A percentile compares a stretch with the other conserved stretches of the same genome.
Conservation (phyloP, 176 grass and related monocot species). For the Puya raimondii region DNA sequence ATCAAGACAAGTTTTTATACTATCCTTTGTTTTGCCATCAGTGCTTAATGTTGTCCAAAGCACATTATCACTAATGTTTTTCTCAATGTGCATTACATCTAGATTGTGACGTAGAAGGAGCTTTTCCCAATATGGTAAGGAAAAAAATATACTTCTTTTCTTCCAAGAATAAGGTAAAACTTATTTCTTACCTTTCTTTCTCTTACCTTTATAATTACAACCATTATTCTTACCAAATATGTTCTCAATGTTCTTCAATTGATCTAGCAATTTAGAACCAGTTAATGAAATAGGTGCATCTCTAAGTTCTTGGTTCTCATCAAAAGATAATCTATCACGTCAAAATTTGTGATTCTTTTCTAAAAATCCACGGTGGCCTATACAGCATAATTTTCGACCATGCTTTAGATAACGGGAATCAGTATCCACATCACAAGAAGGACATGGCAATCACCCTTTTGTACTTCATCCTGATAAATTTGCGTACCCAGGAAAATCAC, state of each 20-base stretch:
- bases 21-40: too few species aligned
- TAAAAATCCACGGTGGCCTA: constrained; percentile 19
- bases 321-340: constrained; percentile 8
- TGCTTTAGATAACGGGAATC: background rate
- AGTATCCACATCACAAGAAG: background rate
- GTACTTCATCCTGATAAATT: constrained; percentile 19
- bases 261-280: too few species aligned
- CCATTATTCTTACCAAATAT: too few species aligned
- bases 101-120: background rate
- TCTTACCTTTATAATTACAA: too few species aligned
- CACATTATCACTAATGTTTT: too few species aligned
- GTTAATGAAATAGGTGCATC: too few species aligned
- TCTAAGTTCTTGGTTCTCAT: background rate
- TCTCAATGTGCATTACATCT: too few species aligned
- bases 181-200: too few species aligned
- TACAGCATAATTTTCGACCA: constrained; percentile 11
- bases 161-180: too few species aligned
- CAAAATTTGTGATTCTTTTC: constrained; percentile 4
- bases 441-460: constrained; percentile 14
- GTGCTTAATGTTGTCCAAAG: too few species aligned
- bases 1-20: too few species aligned
- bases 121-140: background rate
- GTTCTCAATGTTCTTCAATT: too few species aligned
- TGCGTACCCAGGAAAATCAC: constrained; percentile 28
- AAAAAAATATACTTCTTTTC: background rate